Evolutionary conservation across 805 yeast genomes (phyloP).

Genomic region (Pichia gijzeniarum): DNA sequence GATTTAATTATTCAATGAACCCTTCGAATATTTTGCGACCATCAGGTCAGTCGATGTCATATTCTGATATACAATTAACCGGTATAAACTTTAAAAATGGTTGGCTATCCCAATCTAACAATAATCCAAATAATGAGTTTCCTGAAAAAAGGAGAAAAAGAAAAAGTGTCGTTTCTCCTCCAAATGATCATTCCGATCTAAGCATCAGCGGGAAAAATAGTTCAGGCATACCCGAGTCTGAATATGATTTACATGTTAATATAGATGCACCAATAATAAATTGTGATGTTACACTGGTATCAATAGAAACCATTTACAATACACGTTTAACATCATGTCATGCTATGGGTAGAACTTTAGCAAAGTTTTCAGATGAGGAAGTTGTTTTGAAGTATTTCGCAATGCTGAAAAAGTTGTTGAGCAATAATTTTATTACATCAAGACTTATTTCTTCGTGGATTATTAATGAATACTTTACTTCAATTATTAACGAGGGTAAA

Average conservation of each 20-base stretch:
- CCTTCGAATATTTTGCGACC: constrained; percentile 70
- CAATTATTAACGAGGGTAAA: constrained; percentile 25
- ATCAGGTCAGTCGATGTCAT: constrained; percentile 48
- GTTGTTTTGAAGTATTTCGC: constrained; percentile 35
- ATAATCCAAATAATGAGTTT: neutral
- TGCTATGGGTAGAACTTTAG: constrained; percentile 64
- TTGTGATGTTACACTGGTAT: constrained; percentile 87
- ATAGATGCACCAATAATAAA: constrained; percentile 88
- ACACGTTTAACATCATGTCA: constrained; percentile 71
- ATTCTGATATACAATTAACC: constrained; percentile 23
- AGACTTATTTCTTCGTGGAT: constrained; percentile 63
- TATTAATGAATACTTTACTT: constrained; percentile 51
- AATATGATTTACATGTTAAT: constrained; percentile 57
- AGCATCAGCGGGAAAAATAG: constrained; percentile 3
- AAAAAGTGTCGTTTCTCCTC: constrained; percentile 19
- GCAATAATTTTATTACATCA: constrained; percentile 72
- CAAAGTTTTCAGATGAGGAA: constrained; percentile 38
- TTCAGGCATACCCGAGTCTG: constrained; percentile 43
- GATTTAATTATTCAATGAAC: constrained; percentile 83
- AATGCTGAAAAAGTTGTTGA: constrained; percentile 24
- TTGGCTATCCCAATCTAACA: constrained; percentile 3
- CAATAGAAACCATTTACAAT: constrained; percentile 62
- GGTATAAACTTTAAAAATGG: constrained; percentile 20
- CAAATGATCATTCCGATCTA: constrained; percentile 26
- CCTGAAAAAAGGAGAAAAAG: constrained; percentile 13